A percentile compares a stretch with the other conserved stretches of the same genome.
Conservation (phyloP, 208 protist genomes). For the Wallacemonas sp. region DNA sequence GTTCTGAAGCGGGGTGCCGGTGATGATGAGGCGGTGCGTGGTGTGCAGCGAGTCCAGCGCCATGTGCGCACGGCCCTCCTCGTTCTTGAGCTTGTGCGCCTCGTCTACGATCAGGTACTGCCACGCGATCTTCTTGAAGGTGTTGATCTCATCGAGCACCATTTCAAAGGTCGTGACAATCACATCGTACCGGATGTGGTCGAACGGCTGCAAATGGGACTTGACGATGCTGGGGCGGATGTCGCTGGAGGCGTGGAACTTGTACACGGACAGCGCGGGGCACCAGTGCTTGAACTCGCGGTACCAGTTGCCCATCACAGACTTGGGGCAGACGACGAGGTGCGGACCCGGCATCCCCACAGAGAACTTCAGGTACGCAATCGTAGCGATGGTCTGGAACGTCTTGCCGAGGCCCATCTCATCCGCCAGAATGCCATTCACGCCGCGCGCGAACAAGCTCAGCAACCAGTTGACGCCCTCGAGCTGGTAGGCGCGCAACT, state of each 20-base stretch:
- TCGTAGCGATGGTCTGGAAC: slow-evolving; percentile 97
- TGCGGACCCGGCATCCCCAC: slow-evolving; percentile 93
- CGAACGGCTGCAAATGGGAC: slow-evolving; percentile 54
- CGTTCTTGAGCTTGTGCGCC: slow-evolving; percentile 97
- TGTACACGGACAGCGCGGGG: slow-evolving; percentile 91
- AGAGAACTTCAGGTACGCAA: slow-evolving; percentile 95
- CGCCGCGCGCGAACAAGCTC: slow-evolving; percentile 93
- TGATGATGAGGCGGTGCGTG: slow-evolving; percentile 96
- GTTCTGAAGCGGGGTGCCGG: slow-evolving; percentile 98
- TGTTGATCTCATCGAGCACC: slow-evolving; percentile 87
- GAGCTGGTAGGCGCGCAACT: slow-evolving; percentile 97
- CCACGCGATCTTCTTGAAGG: slow-evolving; percentile 92
- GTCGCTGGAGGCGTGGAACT: slow-evolving; percentile 95
- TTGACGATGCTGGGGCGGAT: slow-evolving; percentile 84
- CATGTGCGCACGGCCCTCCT: slow-evolving; percentile 72
- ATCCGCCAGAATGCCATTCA: slow-evolving; percentile 99
- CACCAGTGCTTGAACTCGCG: slow-evolving; percentile 97
- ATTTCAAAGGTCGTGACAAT: slow-evolving; percentile 98
- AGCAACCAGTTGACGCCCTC: slow-evolving; percentile 99
- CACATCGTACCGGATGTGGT: slow-evolving; percentile 86
- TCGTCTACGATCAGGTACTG: slow-evolving; percentile 99
- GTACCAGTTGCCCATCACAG: slow-evolving; percentile 98
- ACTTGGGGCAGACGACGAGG: slow-evolving; percentile 96
- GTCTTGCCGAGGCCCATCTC: slow-evolving; percentile 99
- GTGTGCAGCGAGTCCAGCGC: slow-evolving; percentile 73